Conservation (phyloP, 345 rosid species). For the Ceriops decandra region DNA sequence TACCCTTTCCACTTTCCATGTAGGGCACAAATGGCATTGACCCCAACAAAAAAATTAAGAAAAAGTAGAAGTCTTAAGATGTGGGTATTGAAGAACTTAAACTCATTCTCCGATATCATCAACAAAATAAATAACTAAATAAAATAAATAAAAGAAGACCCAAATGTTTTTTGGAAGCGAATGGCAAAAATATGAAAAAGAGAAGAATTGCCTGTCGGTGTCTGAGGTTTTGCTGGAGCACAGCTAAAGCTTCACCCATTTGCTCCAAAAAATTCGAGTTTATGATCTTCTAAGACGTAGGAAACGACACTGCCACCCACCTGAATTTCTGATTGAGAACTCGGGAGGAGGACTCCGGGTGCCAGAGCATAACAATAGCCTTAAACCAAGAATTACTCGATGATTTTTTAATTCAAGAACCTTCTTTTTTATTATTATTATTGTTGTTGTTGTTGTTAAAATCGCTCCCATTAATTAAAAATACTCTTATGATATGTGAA, state of each 20-base stretch:
- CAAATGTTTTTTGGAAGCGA: neutral
- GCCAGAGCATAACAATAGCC: too few species aligned
- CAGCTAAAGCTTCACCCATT: conserved; percentile 40
- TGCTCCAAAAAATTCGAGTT: conserved; percentile 3
- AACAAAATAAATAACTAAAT: neutral
- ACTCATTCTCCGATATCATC: neutral
- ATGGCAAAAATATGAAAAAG: neutral
- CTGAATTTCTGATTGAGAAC: too few species aligned
- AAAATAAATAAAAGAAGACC: neutral
- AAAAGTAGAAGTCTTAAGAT: neutral
- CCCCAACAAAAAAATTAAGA: neutral
- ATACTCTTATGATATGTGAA: too few species aligned
- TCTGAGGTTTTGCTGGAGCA: conserved; percentile 38
- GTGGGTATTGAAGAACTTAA: neutral
- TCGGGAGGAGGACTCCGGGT: too few species aligned
- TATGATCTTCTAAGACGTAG: conserved; percentile 2
- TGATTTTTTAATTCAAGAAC: too few species aligned
- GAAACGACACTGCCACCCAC: neutral
- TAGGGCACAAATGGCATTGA: neutral
- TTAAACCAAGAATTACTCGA: too few species aligned
- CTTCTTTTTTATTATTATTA: too few species aligned
- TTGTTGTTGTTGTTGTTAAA: too few species aligned
- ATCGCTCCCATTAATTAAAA: too few species aligned
- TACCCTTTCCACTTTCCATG: neutral
- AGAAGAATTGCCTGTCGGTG: conserved; percentile 29